phyloP scores from a whole-genome alignment of 768 basidiomycete species.

The Glaciozyma martinii region DNA sequence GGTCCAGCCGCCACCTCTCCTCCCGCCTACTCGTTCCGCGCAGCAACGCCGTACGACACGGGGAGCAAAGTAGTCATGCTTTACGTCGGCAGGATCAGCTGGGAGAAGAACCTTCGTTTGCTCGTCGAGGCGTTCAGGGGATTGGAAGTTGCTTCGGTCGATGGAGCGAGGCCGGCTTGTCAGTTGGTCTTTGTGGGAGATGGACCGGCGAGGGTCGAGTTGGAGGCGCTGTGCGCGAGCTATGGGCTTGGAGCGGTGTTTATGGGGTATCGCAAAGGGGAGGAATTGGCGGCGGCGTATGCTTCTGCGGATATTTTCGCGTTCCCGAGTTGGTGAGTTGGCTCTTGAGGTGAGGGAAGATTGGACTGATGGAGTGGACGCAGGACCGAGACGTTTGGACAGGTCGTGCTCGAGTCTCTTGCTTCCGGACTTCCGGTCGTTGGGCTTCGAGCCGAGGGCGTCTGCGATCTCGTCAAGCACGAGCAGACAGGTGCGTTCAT shows the following conservation, averaged over 20 bases:
- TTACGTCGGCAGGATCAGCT: conserved; percentile 43
- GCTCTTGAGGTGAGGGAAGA: background rate
- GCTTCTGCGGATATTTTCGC: conserved; percentile 46
- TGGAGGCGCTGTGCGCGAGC: conserved; percentile 37
- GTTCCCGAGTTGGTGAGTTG: conserved; percentile 41
- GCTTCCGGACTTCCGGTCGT: conserved; percentile 46
- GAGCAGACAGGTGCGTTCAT: conserved; percentile 13
- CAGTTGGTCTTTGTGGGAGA: conserved; percentile 44
- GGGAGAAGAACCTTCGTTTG: conserved; percentile 46
- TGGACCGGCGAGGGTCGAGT: conserved; percentile 41
- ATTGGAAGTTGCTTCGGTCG: conserved; percentile 22
- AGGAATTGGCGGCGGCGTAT: conserved; percentile 42
- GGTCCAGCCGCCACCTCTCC: conserved; percentile 13
- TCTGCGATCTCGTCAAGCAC: conserved; percentile 36
- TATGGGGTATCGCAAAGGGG: conserved; percentile 41
- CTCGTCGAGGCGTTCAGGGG: conserved; percentile 41
- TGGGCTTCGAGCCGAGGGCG: conserved; percentile 44
- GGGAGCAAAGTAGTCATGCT: conserved; percentile 37
- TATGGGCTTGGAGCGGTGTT: conserved; percentile 41
- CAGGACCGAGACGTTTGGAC: conserved; percentile 40
- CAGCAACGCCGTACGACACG: background rate
- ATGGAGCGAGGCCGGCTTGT: conserved; percentile 20
- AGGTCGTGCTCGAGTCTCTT: conserved; percentile 46
- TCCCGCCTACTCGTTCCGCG: conserved; percentile 5
- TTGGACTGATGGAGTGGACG: background rate